Conservation (phyloP, 257 asterid species). For the Sherardia arvensis region DNA sequence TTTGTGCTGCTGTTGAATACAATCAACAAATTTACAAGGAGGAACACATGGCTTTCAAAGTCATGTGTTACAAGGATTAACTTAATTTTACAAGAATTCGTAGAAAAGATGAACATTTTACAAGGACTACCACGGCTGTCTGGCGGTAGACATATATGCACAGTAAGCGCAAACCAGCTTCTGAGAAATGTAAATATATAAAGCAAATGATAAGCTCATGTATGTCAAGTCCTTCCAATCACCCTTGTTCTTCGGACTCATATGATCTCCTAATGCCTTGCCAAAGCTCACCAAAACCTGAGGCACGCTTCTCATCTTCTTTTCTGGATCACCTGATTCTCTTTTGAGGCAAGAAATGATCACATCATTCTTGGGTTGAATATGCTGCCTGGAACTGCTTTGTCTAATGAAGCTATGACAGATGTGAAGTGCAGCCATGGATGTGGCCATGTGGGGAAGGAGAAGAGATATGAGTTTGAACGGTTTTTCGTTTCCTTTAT, state of each 20-base stretch:
- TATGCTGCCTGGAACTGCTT: conserved; percentile 7
- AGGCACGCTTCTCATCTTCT: conserved; percentile 17
- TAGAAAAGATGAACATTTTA: neutral
- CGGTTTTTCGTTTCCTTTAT: neutral
- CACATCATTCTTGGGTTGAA: neutral
- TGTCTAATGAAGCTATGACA: conserved; percentile 7
- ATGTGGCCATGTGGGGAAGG: neutral
- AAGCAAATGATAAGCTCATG: conserved; percentile 86
- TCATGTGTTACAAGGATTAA: neutral
- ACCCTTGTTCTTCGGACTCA: conserved; percentile 79
- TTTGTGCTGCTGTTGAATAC: too few species aligned
- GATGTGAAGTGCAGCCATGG: conserved; percentile 17
- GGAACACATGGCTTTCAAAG: too few species aligned
- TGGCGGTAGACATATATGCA: conserved; percentile 50
- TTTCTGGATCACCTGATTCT: conserved; percentile 18
- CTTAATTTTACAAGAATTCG: neutral
- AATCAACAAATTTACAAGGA: too few species aligned
- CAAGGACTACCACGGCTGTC: conserved; percentile 38
- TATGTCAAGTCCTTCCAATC: conserved; percentile 82
- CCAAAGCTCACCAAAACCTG: conserved; percentile 32
- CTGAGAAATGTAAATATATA: conserved; percentile 83
- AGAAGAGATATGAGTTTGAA: neutral
- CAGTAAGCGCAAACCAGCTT: conserved; percentile 90
- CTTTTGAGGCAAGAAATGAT: conserved; percentile 35
- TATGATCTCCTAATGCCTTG: conserved; percentile 37